These are phyloP conservation scores for Pythium volutum DNA, from an alignment of 352 stramenopile genomes.

Conservation along the genomic window DNA sequence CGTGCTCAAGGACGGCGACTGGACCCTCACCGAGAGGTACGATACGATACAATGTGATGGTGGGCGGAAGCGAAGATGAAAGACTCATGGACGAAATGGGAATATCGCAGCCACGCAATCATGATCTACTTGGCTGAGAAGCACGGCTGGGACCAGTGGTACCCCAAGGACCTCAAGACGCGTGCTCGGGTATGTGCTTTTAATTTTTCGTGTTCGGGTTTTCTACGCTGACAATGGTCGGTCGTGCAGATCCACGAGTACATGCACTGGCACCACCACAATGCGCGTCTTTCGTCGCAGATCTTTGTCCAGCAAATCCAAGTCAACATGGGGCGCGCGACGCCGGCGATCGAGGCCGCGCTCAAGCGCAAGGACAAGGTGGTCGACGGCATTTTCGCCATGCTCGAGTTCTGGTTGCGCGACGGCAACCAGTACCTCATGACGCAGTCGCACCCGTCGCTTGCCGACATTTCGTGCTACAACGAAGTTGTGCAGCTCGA, in stretches of 20 bases:
- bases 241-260: constrained; percentile 65
- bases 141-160: constrained; percentile 45
- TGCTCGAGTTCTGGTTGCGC: constrained; percentile 71
- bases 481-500: constrained; percentile 74
- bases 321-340: constrained; percentile 48
- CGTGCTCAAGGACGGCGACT: constrained; percentile 48
- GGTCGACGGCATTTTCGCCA: constrained; percentile 51
- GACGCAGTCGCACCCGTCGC: constrained; percentile 48
- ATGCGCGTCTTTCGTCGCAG: constrained; percentile 54
- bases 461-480: constrained; percentile 77
- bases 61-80: no score
- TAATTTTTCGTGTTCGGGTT: background rate
- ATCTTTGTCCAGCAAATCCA: constrained; percentile 68
- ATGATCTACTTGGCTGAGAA: constrained; percentile 51
- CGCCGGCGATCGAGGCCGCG: constrained; percentile 38
- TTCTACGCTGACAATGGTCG: background rate
- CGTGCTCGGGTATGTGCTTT: constrained; percentile 26
- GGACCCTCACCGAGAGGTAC: constrained; percentile 43
- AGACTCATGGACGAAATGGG: no score
- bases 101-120: constrained; percentile 34
- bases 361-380: constrained; percentile 54
- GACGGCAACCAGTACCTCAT: constrained; percentile 58
- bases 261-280: constrained; percentile 78
- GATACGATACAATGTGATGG: background rate
- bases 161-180: constrained; percentile 39